These are phyloP conservation scores for Trichoderma polysporum DNA, from an alignment of 2,329 filamentous ascomycete species.

Conservation along the genomic window DNA sequence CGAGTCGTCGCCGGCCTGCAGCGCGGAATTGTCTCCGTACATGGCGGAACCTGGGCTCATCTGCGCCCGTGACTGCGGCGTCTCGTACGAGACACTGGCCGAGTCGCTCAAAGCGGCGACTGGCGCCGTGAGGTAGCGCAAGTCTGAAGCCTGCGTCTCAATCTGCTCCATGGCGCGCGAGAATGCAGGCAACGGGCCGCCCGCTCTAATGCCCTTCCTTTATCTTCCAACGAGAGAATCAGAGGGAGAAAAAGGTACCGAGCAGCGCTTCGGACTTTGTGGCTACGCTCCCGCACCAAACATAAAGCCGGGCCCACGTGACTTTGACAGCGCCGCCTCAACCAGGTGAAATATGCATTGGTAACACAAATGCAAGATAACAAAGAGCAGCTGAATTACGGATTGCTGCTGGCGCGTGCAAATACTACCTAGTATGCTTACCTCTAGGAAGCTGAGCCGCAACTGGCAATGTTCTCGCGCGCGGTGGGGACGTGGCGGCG, in stretches of 20 bases:
- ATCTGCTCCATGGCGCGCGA: conserved; percentile 50
- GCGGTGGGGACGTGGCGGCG: background rate
- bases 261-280: background rate
- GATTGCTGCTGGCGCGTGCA: background rate
- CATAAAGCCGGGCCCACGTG: conserved; percentile 20
- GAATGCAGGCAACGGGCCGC: background rate
- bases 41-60: conserved; percentile 41
- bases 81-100: conserved; percentile 35
- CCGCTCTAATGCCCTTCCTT: background rate
- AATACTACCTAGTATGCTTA: background rate
- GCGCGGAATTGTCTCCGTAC: conserved; percentile 53
- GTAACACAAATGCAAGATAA: background rate
- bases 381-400: background rate
- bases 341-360: background rate
- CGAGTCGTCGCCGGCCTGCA: conserved; percentile 24
- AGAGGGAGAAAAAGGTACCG: background rate
- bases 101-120: conserved; percentile 30
- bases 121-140: conserved; percentile 49
- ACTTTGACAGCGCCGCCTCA: background rate
- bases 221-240: background rate
- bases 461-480: background rate
- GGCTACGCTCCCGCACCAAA: conserved; percentile 1
- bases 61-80: conserved; percentile 34
- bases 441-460: background rate
- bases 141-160: conserved; percentile 54